Base-by-base conservation (phyloP, 306 rosid species). In the Cucurbita maxima region DNA sequence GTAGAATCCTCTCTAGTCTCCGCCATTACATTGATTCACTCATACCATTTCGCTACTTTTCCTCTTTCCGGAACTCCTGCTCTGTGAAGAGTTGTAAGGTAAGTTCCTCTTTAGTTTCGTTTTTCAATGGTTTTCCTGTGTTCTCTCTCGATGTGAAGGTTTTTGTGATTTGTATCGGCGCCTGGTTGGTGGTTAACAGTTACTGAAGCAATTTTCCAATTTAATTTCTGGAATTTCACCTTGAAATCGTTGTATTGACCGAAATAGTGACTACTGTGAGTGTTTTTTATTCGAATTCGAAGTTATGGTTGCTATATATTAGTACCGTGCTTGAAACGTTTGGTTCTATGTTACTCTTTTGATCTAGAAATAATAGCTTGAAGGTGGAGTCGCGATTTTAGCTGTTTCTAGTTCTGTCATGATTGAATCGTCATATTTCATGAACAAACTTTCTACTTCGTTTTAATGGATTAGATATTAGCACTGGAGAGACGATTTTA, bases 11-110 rank as follows among this genome's bases (percentile, higher is more conserved):
- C 72, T 20, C 72, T 66, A 57, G 5, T n/a, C 15, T 63, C 34
- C 30, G 51, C 78, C 76, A 19, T 73, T 73, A 0, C 53, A 11
- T 54, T n/a, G 13, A 54, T 19, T 37, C 53, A 41, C 52, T 73
- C 67, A 0, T 8, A 40, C 70, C 37, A 20, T 25, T 43, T n/a
- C 72, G 54, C 78, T 15, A 47, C 62, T 59, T 66, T 78, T 67
- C 50, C 2, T 16, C 25, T 44, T 10, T 51, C 64, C 30, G 8
- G 44, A 60, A 30, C 34, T 51, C 74, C 69, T 82, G 54, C 6
- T 60, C 86, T 90, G 93, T 84, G 73, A 51, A 22, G 25, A 20
- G 40, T 70, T 22, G 20, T 41, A 40, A 68, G 43, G 73, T 73
- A 19, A 5, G 36, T 0, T 50, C 5, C 7, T 70, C 25, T 51